Percentiles rank a stretch among this genome's conserved stretches.
These are phyloP conservation scores for Tetracentron sinense DNA, from an alignment of 164 flowering plant species.

Conservation along the genomic window DNA sequence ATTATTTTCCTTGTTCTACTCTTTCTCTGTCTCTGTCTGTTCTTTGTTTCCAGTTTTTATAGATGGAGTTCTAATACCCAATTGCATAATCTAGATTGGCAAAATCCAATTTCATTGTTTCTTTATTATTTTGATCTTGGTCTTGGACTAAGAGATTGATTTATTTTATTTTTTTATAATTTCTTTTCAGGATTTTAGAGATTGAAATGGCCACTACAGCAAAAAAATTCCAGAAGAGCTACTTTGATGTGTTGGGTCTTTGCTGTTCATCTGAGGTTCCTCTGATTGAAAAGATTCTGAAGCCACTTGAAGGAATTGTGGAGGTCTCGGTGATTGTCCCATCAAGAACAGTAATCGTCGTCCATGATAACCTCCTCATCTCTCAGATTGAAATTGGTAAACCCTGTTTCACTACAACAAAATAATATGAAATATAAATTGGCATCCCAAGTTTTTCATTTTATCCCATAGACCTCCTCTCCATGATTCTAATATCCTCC, in stretches of 20 bases:
- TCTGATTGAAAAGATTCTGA: constrained; percentile 56
- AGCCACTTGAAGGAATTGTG: constrained; percentile 59
- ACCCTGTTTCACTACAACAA: neutral
- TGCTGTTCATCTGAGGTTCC: constrained; percentile 86
- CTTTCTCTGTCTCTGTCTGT: neutral
- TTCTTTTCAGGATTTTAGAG: constrained; percentile 2
- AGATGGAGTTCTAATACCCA: neutral
- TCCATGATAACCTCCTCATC: constrained; percentile 60
- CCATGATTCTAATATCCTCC: neutral
- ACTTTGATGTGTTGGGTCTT: constrained; percentile 81
- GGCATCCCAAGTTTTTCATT: neutral
- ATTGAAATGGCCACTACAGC: constrained; percentile 15
- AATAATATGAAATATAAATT: neutral
- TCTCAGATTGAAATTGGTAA: constrained; percentile 76
- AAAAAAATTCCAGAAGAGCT: constrained; percentile 56
- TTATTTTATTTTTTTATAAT: too few relatives aligned
- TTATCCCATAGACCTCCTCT: neutral
- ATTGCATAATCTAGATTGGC: neutral
- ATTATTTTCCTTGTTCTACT: neutral
- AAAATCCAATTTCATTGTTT: neutral
- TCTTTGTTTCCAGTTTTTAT: neutral
- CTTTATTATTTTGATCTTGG: too few relatives aligned
- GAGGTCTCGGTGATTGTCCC: constrained; percentile 71
- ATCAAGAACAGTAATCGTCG: constrained; percentile 70
- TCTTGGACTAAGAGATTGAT: too few relatives aligned